Evolutionary conservation across 108 stramenopile genomes (phyloP).

Genomic region (Cyclotella choctawhatcheeana): DNA sequence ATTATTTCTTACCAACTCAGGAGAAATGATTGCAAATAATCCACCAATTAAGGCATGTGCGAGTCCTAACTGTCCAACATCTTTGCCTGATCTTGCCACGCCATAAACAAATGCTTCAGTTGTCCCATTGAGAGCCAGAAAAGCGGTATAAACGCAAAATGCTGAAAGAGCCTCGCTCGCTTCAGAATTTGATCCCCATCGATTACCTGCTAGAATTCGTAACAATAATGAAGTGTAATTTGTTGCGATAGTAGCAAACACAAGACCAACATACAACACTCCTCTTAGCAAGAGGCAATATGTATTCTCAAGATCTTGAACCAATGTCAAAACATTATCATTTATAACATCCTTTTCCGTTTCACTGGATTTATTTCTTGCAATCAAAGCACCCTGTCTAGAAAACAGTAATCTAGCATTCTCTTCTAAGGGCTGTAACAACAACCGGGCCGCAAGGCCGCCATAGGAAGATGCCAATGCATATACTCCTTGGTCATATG

Average conservation of each 20-base stretch:
- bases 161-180: slow-evolving; percentile 79
- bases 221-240: slow-evolving; percentile 82
- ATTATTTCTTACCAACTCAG: slow-evolving; percentile 50
- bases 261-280: slow-evolving; percentile 76
- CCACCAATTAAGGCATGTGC: slow-evolving; percentile 71
- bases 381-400: slow-evolving; percentile 48
- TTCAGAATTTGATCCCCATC: slow-evolving; percentile 73
- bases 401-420: slow-evolving; percentile 86
- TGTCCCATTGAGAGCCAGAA: slow-evolving; percentile 92
- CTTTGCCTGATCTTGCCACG: slow-evolving; percentile 59
- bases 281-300: slow-evolving; percentile 69
- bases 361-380: slow-evolving; percentile 15
- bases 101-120: slow-evolving; percentile 96
- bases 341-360: slow-evolving; percentile 5
- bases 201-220: slow-evolving; percentile 69
- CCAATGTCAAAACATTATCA: background rate
- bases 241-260: slow-evolving; percentile 74
- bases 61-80: slow-evolving; percentile 68
- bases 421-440: slow-evolving; percentile 90
- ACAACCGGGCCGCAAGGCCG: slow-evolving; percentile 82
- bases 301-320: slow-evolving; percentile 32
- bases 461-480: slow-evolving; percentile 78
- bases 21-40: slow-evolving; percentile 72
- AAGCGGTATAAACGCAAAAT: slow-evolving; percentile 93
- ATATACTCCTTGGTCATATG: slow-evolving; percentile 87